A percentile compares a stretch with the other conserved stretches of the same genome.
Evolutionary conservation across 306 rosid genomes (phyloP).

Genomic region (Lagenaria siceraria): DNA sequence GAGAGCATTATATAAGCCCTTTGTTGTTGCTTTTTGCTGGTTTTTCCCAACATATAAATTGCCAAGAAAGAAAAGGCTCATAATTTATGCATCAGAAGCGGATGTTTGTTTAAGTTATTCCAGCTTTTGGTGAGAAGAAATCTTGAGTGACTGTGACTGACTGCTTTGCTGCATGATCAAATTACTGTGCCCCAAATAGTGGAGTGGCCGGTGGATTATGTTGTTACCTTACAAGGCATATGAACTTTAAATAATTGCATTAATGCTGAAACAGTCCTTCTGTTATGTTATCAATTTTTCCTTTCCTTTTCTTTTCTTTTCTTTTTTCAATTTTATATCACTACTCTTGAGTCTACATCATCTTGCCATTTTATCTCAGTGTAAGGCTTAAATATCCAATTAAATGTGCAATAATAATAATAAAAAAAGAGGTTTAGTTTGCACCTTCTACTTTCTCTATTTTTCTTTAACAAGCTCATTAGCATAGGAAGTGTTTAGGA

Average conservation of each 20-base stretch:
- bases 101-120: conserved; percentile 15
- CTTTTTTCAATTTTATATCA: no score
- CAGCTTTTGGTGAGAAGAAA: background rate
- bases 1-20: background rate
- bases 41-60: background rate
- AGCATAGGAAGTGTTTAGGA: no score
- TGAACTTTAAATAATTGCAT: conserved; percentile 3
- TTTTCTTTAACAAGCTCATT: no score
- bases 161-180: conserved; percentile 4
- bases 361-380: background rate
- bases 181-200: background rate
- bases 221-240: background rate
- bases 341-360: background rate
- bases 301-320: no score
- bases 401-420: no score
- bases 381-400: no score
- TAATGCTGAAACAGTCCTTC: background rate
- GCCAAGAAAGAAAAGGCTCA: background rate
- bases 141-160: conserved; percentile 8
- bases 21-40: background rate
- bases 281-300: no score
- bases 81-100: conserved; percentile 20
- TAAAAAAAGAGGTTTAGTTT: no score
- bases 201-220: conserved; percentile 6
- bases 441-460: no score